Evolutionary conservation across 768 basidiomycete species (phyloP).

Genomic region (Mycena rebaudengoi): DNA sequence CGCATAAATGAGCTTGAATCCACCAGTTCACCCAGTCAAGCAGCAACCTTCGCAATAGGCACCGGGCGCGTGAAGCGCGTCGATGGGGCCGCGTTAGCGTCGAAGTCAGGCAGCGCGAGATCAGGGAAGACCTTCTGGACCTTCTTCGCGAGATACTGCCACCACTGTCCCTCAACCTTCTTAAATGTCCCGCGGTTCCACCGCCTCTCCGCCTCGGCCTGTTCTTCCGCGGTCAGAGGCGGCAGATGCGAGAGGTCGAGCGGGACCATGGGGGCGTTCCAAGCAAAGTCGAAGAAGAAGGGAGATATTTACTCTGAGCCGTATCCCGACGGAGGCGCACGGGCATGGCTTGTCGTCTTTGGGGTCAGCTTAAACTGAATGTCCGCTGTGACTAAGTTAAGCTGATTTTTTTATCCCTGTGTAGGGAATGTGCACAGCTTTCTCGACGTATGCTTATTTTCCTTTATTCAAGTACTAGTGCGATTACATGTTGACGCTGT

Average conservation of each 20-base stretch:
- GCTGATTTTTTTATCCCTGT: not conserved
- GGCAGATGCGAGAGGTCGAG: conserved; percentile 25
- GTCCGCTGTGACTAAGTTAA: not conserved
- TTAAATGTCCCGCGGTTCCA: conserved; percentile 23
- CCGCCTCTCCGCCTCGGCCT: conserved; percentile 3
- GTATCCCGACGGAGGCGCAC: conserved; percentile 23
- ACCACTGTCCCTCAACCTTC: conserved; percentile 19
- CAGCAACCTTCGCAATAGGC: not conserved
- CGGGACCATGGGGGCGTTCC: conserved; percentile 18
- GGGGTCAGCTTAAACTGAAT: conserved; percentile 9
- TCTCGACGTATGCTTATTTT: conserved; percentile 21
- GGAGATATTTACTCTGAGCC: conserved; percentile 23
- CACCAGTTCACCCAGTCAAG: no score
- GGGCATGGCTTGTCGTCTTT: conserved; percentile 23
- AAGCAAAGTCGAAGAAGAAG: conserved; percentile 31
- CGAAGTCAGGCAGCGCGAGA: conserved; percentile 20
- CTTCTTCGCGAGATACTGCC: conserved; percentile 29
- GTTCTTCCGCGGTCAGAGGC: conserved; percentile 2
- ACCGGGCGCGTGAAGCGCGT: conserved; percentile 10
- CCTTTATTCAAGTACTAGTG: not conserved
- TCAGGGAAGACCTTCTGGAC: conserved; percentile 24
- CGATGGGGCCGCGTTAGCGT: conserved; percentile 11
- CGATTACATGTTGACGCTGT: not conserved
- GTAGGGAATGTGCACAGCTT: conserved; percentile 17
- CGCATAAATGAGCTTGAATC: no score